Evolutionary conservation across 2,329 filamentous ascomycete genomes (phyloP), one percentile per base, ranked within the genome.

Genomic region (Phaeomoniella chlamydospora): DNA sequence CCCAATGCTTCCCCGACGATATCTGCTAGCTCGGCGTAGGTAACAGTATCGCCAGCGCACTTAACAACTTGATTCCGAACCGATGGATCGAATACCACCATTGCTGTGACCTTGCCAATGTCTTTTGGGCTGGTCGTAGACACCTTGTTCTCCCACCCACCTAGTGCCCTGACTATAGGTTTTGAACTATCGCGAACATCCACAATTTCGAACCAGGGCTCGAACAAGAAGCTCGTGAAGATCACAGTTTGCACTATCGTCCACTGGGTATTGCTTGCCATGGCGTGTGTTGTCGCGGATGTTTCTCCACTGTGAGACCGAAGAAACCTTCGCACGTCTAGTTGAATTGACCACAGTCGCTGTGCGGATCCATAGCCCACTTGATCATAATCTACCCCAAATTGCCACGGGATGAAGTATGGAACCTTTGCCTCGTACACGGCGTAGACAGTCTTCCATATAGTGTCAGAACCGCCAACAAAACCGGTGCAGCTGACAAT

Each of bases 321-420:
- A 4, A 81, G 54, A 14, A 70, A 37, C 14, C 56, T 53, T 10
- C 76, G 54, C 16, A 80, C 75, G 36, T 65, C 62, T 0, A 77
- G 57, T 56, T 81, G 76, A 60, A 80, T 77, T 39, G 76, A 75
- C 45, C 82, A 83, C 11, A 83, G 48, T 19, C 74, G 68, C 52
- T 80, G 76, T 31, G 69, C 59, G 16, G 68, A 72, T 0, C 69
- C 68, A 0, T 58, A 51, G 0, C 75, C 74, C 12, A 81, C 71
- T 17, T 59, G 50, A 38, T 83, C 77, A 53, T 83, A 84, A 49
- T 84, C 74, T 15, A 81, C 70, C 1, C 79, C 79, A 50, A 77
- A 83, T 51, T 84, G 78, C 79, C 79, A 84, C 0, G 79, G 78
- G 13, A 83, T 65, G 48, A 68, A 83, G 1, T 69, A 57, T 11